Evolutionary conservation across 2,329 filamentous ascomycete species (phyloP), one percentile per base, ranked within the genome.

Genomic region (Magnaporthiopsis poae): DNA sequence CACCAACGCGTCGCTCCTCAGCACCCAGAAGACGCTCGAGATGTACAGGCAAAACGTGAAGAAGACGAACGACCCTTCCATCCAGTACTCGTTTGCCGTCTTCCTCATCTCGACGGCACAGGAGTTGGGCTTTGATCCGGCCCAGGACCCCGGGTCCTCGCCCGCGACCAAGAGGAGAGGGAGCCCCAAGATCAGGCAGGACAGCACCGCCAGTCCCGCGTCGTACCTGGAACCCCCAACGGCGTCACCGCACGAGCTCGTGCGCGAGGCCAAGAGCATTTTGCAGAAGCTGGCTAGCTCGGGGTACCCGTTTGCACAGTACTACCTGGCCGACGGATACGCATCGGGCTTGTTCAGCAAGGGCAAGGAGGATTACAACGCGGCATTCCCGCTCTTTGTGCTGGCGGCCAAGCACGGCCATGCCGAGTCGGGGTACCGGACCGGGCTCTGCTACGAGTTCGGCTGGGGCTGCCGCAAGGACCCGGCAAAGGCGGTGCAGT

Each of bases 21-120:
- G 92, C 73, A 89, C 91, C 46, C 91, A 94, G 74, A 93, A 98
- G 79, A 99, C 95, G 1, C 85, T 99, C 63, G 93, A 98, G 66
- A 97, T 98, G 94, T 99, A 99, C 77, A 86, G 94, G 61, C 89
- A 90, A 66, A 99, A 98, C 74, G 91, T 97, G 67, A 98, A 97
- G 80, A 99, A 99, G 81, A 96, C 95, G 2, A 95, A 90, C 69
- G 92, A 97, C 76, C 84, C 89, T 21, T 88, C 90, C 4, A 90
- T 96, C 46, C 92, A 97, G 77, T 98, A 98, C 77, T 95, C 96
- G 36, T 98, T 99, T 78, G 95, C 95, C 2, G 86, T 98, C 56
- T 96, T 96, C 76, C 87, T 99, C 80, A 89, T 98, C 71, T 91
- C 93, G 62, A 89, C 92, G 1, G 93, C 94, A 60, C 90, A 92